Conservation (phyloP, 2,329 filamentous ascomycete genomes). For the Talaromyces sp. region DNA sequence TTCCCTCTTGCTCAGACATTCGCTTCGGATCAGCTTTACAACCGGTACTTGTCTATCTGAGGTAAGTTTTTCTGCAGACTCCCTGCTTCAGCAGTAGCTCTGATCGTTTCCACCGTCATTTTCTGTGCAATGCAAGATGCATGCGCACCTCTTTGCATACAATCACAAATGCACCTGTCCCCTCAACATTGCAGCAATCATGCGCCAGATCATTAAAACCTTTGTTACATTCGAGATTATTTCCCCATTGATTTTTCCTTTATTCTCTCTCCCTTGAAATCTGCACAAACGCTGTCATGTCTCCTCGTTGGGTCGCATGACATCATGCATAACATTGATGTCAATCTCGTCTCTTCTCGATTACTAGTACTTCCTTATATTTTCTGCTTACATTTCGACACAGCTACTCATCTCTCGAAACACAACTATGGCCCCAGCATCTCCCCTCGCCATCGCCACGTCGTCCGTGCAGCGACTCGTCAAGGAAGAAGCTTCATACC, state of each 20-base stretch:
- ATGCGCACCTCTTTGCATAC: background rate
- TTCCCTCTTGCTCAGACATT: background rate
- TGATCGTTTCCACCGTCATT: background rate
- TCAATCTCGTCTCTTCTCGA: background rate
- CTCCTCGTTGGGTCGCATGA: background rate
- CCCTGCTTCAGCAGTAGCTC: background rate
- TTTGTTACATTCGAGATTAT: background rate
- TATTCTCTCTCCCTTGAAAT: background rate
- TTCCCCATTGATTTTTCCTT: background rate
- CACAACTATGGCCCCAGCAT: slow-evolving; percentile 66
- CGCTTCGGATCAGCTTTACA: background rate
- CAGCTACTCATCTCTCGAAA: background rate
- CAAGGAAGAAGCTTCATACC: slow-evolving; percentile 87
- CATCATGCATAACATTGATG: background rate
- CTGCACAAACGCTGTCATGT: background rate
- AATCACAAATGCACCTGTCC: background rate
- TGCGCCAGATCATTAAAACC: background rate
- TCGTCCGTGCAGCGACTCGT: slow-evolving; percentile 74
- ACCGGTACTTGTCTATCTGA: background rate
- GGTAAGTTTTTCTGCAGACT: background rate
- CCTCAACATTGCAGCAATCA: background rate
- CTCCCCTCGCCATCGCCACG: slow-evolving; percentile 71
- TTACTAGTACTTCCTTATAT: background rate
- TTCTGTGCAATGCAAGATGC: background rate
- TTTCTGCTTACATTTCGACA: background rate